A percentile compares a stretch with the other conserved stretches of the same genome.
Evolutionary conservation across 108 stramenopile genomes (phyloP).

Genomic region (Aurantiochytrium sp.): DNA sequence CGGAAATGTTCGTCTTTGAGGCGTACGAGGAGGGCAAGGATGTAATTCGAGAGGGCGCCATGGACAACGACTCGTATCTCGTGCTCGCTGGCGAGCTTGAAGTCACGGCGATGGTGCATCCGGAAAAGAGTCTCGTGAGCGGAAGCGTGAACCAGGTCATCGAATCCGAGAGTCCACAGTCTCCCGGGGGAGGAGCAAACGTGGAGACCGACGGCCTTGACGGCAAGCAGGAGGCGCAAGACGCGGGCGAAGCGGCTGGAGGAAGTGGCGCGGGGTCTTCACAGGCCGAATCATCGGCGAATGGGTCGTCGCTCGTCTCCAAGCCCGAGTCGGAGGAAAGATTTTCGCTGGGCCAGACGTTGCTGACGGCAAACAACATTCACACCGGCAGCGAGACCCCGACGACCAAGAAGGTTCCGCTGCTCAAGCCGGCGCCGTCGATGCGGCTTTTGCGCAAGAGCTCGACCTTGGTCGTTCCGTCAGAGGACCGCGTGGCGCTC

Average conservation of each 20-base stretch:
- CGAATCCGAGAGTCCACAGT: no score
- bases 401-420: neutral
- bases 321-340: no score
- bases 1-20: constrained; percentile 14
- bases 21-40: neutral
- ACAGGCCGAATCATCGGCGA: no score
- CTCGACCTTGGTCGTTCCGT: neutral
- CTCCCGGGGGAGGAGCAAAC: no score
- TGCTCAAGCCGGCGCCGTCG: neutral
- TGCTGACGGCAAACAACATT: no score
- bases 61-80: neutral
- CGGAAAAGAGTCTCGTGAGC: neutral
- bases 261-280: no score
- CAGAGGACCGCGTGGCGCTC: neutral
- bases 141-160: neutral
- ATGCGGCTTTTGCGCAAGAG: constrained; percentile 15
- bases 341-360: no score
- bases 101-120: neutral
- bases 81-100: neutral
- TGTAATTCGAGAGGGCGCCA: neutral
- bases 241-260: no score
- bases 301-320: no score
- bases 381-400: neutral
- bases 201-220: no score
- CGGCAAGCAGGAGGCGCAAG: no score